These are phyloP conservation scores for Arachis monticola DNA, from an alignment of 331 rosid species.

Conservation along the genomic window DNA sequence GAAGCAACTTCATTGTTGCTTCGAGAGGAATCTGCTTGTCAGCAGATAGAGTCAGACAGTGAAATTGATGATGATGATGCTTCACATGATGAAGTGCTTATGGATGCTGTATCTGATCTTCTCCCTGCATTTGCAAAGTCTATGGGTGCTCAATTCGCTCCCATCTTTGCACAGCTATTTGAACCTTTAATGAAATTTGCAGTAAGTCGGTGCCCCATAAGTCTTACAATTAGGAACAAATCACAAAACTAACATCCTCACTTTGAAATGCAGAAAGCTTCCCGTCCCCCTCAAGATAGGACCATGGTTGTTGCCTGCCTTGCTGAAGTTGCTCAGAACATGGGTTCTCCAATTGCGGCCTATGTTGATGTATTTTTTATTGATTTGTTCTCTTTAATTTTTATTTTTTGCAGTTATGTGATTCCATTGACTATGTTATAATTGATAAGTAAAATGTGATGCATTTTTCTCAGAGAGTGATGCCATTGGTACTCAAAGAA, in stretches of 20 bases:
- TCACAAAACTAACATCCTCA: constrained; percentile 38
- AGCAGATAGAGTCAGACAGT: constrained; percentile 75
- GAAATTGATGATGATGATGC: constrained; percentile 86
- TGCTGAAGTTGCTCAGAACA: constrained; percentile 96
- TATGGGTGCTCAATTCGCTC: constrained; percentile 94
- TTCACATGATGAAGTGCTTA: constrained; percentile 84
- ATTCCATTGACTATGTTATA: constrained; percentile 8
- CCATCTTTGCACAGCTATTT: constrained; percentile 82
- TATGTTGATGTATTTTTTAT: constrained; percentile 81
- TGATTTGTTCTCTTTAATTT: no score
- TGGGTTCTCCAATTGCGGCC: constrained; percentile 94
- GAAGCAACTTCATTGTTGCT: constrained; percentile 81
- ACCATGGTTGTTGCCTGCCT: constrained; percentile 99
- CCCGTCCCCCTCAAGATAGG: constrained; percentile 87
- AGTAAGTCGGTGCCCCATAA: constrained; percentile 53
- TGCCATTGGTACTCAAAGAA: constrained; percentile 92
- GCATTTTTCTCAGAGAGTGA: constrained; percentile 66
- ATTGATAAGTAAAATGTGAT: constrained; percentile 40
- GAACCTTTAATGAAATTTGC: constrained; percentile 91
- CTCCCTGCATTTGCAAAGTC: constrained; percentile 96
- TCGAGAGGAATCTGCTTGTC: constrained; percentile 89
- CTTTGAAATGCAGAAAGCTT: constrained; percentile 76
- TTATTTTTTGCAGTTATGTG: neutral
- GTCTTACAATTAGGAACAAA: constrained; percentile 31
- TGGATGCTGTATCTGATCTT: constrained; percentile 98